Evolutionary conservation across 768 basidiomycete genomes (phyloP).

Genomic region (Mycena belliarum): DNA sequence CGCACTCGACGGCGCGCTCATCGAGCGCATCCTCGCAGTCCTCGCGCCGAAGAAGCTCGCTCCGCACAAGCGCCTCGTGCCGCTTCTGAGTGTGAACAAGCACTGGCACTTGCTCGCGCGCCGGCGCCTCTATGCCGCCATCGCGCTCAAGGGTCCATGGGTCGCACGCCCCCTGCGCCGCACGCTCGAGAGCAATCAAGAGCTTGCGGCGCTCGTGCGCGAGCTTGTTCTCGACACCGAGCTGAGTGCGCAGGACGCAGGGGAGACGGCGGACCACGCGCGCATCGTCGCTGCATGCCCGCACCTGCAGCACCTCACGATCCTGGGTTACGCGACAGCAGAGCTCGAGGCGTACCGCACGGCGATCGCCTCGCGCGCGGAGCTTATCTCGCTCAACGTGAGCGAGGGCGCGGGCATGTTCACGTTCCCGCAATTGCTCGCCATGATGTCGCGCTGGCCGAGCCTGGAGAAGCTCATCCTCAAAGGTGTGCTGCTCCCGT

Average conservation of each 20-base stretch:
- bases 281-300: constrained; percentile 13
- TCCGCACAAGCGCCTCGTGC: constrained; percentile 13
- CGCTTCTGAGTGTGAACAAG: constrained; percentile 13
- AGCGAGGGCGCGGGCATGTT: constrained; percentile 18
- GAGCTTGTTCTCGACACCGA: constrained; percentile 18
- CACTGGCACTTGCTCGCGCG: constrained; percentile 5
- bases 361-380: not conserved
- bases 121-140: constrained; percentile 1
- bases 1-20: constrained; percentile 5
- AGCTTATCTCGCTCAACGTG: constrained; percentile 6
- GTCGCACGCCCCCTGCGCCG: constrained; percentile 7
- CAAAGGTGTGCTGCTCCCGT: constrained; percentile 5
- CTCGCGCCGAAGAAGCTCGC: constrained; percentile 17
- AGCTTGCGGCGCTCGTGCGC: not conserved
- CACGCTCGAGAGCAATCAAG: not conserved
- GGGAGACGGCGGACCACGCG: constrained; percentile 12
- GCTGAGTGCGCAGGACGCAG: constrained; percentile 6
- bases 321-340: constrained; percentile 8
- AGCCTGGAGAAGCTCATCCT: constrained; percentile 14
- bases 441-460: constrained; percentile 9
- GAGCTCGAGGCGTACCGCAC: not conserved
- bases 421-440: constrained; percentile 8
- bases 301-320: constrained; percentile 11
- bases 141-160: constrained; percentile 13
- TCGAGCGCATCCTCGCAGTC: constrained; percentile 5